Conservation (phyloP, 257 asterid species). For the Osmanthus fragrans region DNA sequence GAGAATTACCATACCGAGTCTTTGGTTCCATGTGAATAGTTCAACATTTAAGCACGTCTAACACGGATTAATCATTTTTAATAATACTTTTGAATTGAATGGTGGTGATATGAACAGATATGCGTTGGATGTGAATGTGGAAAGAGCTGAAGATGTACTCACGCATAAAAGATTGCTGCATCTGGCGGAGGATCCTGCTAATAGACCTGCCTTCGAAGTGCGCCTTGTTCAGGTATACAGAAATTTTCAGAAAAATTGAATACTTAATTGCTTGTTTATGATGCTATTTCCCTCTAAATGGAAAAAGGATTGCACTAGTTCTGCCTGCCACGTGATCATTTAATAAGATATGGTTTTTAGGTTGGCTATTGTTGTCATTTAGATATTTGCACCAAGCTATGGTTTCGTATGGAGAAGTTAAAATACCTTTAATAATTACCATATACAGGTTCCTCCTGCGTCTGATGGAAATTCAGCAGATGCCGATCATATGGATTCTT, state of each 20-base stretch:
- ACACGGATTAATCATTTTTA: background rate
- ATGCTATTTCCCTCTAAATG: background rate
- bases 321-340: background rate
- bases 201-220: constrained; percentile 46
- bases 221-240: constrained; percentile 50
- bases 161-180: constrained; percentile 43
- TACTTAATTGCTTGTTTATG: background rate
- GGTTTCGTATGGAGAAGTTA: background rate
- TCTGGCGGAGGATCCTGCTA: constrained; percentile 45
- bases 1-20: background rate
- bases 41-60: background rate
- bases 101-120: constrained; percentile 29
- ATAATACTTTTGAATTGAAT: background rate
- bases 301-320: background rate
- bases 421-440: constrained; percentile 1
- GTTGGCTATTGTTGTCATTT: background rate
- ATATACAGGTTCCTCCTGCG: constrained; percentile 33
- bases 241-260: background rate
- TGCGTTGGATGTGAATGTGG: constrained; percentile 59
- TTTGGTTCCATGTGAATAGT: background rate
- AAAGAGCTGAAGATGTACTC: constrained; percentile 58
- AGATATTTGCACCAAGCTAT: background rate
- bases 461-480: constrained; percentile 28
- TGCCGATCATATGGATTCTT: constrained; percentile 25
- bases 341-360: background rate